A percentile compares a stretch with the other conserved stretches of the same genome.
phyloP scores from a whole-genome alignment of 2,329 filamentous ascomycete species.

The Neonectria hederae region DNA sequence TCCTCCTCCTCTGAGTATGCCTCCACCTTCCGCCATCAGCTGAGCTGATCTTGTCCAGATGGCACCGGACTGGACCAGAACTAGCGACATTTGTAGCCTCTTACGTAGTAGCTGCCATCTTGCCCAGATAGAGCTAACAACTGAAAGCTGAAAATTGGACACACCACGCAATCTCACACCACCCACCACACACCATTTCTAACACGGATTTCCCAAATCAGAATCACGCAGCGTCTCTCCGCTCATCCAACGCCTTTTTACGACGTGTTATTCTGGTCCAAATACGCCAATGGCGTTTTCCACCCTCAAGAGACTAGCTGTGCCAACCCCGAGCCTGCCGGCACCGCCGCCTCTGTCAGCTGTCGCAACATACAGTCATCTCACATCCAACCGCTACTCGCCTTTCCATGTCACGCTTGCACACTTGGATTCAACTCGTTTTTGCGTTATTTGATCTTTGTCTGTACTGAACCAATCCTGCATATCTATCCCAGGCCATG shows the following conservation, averaged over 20 bases:
- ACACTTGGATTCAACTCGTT: background rate
- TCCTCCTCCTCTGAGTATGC: constrained; percentile 9
- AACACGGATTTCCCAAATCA: constrained; percentile 35
- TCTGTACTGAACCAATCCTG: constrained; percentile 15
- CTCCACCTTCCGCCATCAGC: constrained; percentile 11
- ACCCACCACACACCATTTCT: constrained; percentile 11
- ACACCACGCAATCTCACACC: constrained; percentile 1
- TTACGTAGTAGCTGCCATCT: constrained; percentile 4
- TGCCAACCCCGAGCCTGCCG: background rate
- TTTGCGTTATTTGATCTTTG: constrained; percentile 14
- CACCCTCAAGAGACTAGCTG: background rate
- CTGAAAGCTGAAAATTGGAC: constrained; percentile 30
- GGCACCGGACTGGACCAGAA: background rate
- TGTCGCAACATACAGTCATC: background rate
- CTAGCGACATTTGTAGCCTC: constrained; percentile 2
- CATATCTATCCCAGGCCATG: constrained; percentile 16
- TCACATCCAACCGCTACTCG: background rate
- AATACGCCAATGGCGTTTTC: background rate
- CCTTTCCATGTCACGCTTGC: background rate
- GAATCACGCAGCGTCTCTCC: constrained; percentile 9
- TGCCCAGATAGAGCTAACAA: constrained; percentile 9
- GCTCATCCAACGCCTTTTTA: constrained; percentile 8
- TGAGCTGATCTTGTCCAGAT: constrained; percentile 9
- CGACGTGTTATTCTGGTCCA: background rate
- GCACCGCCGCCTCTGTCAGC: background rate